A percentile compares a stretch with the other conserved stretches of the same genome.
Evolutionary conservation across 768 basidiomycete species (phyloP).

Genomic region (Suillus brevipes): DNA sequence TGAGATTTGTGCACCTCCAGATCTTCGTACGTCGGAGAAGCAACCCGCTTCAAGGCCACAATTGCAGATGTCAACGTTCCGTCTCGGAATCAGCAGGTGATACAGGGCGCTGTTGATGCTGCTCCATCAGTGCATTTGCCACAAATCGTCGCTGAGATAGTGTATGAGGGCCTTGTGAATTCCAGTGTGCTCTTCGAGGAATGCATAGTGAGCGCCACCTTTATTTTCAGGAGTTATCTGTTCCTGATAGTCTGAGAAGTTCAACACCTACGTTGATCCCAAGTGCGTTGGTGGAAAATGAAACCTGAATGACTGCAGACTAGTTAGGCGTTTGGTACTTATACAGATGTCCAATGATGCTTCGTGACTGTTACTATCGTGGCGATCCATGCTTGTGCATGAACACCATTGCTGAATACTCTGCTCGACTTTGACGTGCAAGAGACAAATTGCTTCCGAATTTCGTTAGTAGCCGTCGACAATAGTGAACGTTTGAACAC

Average conservation of each 20-base stretch:
- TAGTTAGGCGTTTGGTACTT: background rate
- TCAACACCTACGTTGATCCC: background rate
- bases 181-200: conserved; percentile 25
- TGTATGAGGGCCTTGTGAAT: conserved; percentile 21
- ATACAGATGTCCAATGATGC: background rate
- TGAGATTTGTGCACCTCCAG: conserved; percentile 8
- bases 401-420: background rate
- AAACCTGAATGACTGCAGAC: background rate
- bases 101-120: conserved; percentile 20
- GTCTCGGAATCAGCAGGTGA: conserved; percentile 19
- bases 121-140: conserved; percentile 22
- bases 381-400: too few species aligned
- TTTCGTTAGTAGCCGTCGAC: too few species aligned
- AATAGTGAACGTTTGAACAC: too few species aligned
- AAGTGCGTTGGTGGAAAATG: background rate
- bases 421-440: background rate
- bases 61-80: conserved; percentile 13
- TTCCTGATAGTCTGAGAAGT: background rate
- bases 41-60: conserved; percentile 27
- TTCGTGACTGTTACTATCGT: too few species aligned
- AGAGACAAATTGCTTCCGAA: background rate
- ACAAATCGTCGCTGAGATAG: conserved; percentile 22
- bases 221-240: too few species aligned
- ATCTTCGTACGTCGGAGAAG: conserved; percentile 25
- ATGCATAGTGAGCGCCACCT: conserved; percentile 20